These are phyloP conservation scores for Musa itinerans DNA, from an alignment of 176 grass and related monocot species.

Conservation along the genomic window DNA sequence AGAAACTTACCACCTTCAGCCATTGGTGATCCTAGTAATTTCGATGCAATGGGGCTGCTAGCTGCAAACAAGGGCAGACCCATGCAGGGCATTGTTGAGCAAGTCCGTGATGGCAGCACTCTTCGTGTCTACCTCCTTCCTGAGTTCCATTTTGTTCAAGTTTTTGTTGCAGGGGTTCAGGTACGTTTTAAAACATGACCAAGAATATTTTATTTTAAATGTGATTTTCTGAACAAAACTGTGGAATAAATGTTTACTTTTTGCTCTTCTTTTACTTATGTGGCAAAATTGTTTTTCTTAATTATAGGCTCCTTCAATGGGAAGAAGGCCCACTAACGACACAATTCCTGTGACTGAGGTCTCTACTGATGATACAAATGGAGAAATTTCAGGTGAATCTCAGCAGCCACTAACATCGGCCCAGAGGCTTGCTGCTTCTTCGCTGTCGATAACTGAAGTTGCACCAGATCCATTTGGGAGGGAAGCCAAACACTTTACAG, in stretches of 20 bases:
- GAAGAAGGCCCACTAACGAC: constrained; percentile 46
- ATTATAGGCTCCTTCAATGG: constrained; percentile 78
- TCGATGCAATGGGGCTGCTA: constrained; percentile 78
- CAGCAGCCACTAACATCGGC: constrained; percentile 61
- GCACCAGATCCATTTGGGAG: constrained; percentile 80
- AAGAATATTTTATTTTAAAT: background rate
- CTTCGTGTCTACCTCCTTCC: constrained; percentile 87
- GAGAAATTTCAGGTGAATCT: constrained; percentile 45
- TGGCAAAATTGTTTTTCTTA: background rate
- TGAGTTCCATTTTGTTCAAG: constrained; percentile 88
- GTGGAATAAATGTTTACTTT: background rate
- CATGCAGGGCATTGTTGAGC: constrained; percentile 84
- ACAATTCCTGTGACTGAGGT: constrained; percentile 34
- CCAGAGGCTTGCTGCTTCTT: constrained; percentile 70
- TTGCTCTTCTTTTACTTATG: too few relatives aligned
- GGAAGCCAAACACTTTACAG: constrained; percentile 93
- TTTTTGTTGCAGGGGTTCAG: constrained; percentile 93
- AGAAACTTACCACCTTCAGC: constrained; percentile 95
- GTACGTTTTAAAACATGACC: constrained; percentile 14
- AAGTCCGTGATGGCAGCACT: constrained; percentile 83
- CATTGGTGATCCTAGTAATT: constrained; percentile 79
- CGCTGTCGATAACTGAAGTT: constrained; percentile 41
- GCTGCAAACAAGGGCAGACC: constrained; percentile 83
- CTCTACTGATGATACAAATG: constrained; percentile 39
- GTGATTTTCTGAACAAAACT: background rate